phyloP scores from a whole-genome alignment of 2,329 filamentous ascomycete species.

The Fusarium mangiferae region DNA sequence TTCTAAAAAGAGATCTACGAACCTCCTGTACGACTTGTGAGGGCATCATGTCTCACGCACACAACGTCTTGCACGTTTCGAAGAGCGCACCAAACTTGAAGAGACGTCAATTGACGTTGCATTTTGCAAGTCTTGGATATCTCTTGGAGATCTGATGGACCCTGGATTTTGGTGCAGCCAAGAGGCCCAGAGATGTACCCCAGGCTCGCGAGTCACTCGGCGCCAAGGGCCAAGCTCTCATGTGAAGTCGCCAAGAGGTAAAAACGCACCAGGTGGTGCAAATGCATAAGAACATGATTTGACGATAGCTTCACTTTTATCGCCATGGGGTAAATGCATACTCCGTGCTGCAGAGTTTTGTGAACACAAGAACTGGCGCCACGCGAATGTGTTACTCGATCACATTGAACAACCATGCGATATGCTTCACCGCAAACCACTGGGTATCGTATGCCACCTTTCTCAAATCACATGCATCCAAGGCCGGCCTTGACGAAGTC shows the following conservation, averaged over 20 bases:
- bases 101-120: constrained; percentile 11
- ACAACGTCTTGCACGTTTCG: background rate
- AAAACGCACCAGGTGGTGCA: constrained; percentile 41
- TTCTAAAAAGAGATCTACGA: background rate
- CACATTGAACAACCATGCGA: background rate
- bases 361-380: background rate
- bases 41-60: background rate
- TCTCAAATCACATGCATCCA: background rate
- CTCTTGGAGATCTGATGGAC: constrained; percentile 41
- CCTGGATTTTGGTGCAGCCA: constrained; percentile 35
- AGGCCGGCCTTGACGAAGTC: background rate
- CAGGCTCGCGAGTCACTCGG: constrained; percentile 25
- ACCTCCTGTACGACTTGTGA: background rate
- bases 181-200: constrained; percentile 41
- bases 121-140: constrained; percentile 35
- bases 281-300: constrained; percentile 13
- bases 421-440: background rate
- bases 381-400: background rate
- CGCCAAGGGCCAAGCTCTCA: constrained; percentile 41
- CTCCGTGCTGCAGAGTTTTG: background rate
- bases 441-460: background rate
- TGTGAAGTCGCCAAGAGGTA: constrained; percentile 36
- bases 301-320: constrained; percentile 22
- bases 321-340: background rate
- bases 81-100: background rate